Evolutionary conservation across 768 basidiomycete genomes (phyloP), one percentile per base, ranked within the genome.

Genomic region (Lactarius akahatsu): DNA sequence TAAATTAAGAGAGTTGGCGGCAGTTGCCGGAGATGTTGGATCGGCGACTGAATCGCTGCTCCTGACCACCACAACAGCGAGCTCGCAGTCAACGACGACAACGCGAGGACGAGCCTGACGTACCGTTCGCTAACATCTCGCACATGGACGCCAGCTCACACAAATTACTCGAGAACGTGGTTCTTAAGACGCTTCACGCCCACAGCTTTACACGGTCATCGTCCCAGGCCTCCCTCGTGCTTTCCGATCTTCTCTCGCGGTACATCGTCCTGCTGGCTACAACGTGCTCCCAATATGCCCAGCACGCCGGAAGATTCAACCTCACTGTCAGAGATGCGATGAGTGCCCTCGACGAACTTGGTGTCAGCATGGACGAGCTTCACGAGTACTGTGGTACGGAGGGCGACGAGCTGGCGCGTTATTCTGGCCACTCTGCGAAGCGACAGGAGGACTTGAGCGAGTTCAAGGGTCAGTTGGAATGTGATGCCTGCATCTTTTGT

Each of bases 141-240:
- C 63, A 55, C 58, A 86, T 85, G 86, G 85, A 89, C 67, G 74
- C 75, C 64, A 83, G 82, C 32, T 78, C 85, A 0, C 78, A 82
- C 67, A 88, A 84, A 72, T 74, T 91, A 63, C 80, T 92, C 66
- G 90, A 91, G 77, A 81, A 87, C 3, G 85, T 83, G 0, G 83
- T 85, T 1, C 81, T 86, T 74, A 84, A 86, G 62, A 88, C 90
- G 20, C 81, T 93, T 18, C 91, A 93, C 69, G 88, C 90, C 0
- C 86, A 92, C 70, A 82, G 82, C 68, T 94, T 94, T 77, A 85
- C 88, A 43, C 83, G 90, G 59, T 83, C 91, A 0, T 94, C 92
- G 3, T 77, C 85, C 1, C 88, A 89, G 72, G 90, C 92, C 3
- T 81, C 86, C 11, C 77, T 83, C 30, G 83, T 89, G 20, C 81